phyloP scores from a whole-genome alignment of 2,329 filamentous ascomycete species.

The Dactylellina sp. region DNA sequence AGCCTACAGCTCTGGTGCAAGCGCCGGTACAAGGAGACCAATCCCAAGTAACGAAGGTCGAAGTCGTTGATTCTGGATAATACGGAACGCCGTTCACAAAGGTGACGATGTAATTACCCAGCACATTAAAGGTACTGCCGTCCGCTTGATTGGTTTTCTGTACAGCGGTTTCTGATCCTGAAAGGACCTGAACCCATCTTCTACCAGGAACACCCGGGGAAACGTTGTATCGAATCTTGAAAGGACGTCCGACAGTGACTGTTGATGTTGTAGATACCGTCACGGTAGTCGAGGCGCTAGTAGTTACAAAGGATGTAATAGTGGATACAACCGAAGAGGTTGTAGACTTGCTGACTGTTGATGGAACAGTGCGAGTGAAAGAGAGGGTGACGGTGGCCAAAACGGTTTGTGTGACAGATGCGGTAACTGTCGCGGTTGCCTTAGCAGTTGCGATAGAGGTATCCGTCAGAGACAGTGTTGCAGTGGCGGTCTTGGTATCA shows the following conservation, averaged over 20 bases:
- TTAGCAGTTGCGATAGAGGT: constrained; percentile 7
- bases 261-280: constrained; percentile 28
- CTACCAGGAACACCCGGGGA: no score
- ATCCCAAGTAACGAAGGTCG: neutral
- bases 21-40: constrained; percentile 29
- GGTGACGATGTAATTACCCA: constrained; percentile 5
- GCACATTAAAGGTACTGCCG: constrained; percentile 6
- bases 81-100: constrained; percentile 5
- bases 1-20: no score
- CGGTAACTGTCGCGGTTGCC: constrained; percentile 27
- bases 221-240: constrained; percentile 22
- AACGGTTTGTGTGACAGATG: constrained; percentile 20
- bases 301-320: constrained; percentile 17
- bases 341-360: constrained; percentile 11
- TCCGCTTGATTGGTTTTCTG: neutral
- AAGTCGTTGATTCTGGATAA: constrained; percentile 23
- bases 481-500: neutral
- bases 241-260: constrained; percentile 27
- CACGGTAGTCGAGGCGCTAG: constrained; percentile 2
- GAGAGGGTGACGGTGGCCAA: constrained; percentile 22
- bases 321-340: constrained; percentile 16
- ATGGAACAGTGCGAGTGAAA: constrained; percentile 27
- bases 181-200: no score
- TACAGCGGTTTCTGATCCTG: neutral
- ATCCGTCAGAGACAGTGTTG: constrained; percentile 12